These are phyloP conservation scores for Penium margaritaceum DNA, from an alignment of 139 green algal species.

Conservation along the genomic window DNA sequence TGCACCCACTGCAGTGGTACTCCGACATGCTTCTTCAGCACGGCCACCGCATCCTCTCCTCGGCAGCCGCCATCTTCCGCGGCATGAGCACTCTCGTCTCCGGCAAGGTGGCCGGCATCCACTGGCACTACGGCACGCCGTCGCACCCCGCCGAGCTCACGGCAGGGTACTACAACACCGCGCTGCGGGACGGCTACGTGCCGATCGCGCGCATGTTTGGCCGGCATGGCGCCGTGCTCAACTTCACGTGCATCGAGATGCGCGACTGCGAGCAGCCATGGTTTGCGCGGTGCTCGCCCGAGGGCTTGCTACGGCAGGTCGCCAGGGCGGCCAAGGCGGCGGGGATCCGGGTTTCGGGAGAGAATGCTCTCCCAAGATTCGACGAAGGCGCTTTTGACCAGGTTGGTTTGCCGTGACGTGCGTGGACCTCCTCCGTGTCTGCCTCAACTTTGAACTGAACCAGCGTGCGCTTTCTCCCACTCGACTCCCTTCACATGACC, in stretches of 20 bases:
- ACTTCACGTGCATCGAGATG: constrained; percentile 99
- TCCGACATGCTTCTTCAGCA: constrained; percentile 72
- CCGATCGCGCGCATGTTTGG: constrained; percentile 52
- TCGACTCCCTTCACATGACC: too few relatives aligned
- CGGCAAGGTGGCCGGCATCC: constrained; percentile 73
- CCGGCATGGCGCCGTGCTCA: constrained; percentile 62
- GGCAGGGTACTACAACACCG: constrained; percentile 96
- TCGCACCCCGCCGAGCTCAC: constrained; percentile 93
- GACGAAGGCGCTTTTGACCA: constrained; percentile 35
- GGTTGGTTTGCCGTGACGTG: too few relatives aligned
- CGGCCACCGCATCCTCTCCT: constrained; percentile 71
- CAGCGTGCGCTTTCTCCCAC: too few relatives aligned
- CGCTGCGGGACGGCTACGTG: constrained; percentile 73
- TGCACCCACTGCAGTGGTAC: constrained; percentile 92
- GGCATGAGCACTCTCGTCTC: constrained; percentile 22
- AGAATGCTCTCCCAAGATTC: constrained; percentile 95
- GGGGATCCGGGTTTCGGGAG: constrained; percentile 75
- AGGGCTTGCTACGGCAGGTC: constrained; percentile 60
- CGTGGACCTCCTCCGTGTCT: too few relatives aligned
- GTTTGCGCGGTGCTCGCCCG: constrained; percentile 77
- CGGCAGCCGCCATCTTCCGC: constrained; percentile 36
- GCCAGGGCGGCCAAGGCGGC: constrained; percentile 47
- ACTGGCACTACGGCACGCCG: constrained; percentile 96
- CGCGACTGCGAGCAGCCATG: constrained; percentile 89
- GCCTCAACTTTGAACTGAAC: too few relatives aligned